These are phyloP conservation scores for Pichia cabralensis DNA, from an alignment of 805 yeast species.

Conservation along the genomic window DNA sequence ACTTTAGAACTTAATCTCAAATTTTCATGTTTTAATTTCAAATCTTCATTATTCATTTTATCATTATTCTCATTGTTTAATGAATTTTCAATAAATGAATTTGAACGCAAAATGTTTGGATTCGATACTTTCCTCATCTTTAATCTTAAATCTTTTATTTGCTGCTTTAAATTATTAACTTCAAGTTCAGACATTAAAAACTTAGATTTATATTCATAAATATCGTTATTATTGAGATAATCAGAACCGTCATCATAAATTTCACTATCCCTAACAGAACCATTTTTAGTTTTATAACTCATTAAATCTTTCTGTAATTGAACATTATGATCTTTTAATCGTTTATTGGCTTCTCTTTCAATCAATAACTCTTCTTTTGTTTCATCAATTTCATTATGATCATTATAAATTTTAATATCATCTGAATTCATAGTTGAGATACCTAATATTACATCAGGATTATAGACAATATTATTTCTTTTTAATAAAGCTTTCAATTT, in stretches of 20 bases:
- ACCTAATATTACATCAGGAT: neutral
- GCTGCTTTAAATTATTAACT: slow-evolving; percentile 30
- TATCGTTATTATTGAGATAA: slow-evolving; percentile 10
- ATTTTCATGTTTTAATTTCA: slow-evolving; percentile 24
- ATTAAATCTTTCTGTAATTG: slow-evolving; percentile 27
- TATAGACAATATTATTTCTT: slow-evolving; percentile 1
- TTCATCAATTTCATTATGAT: slow-evolving; percentile 1
- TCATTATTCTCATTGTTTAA: slow-evolving; percentile 1
- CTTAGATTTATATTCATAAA: slow-evolving; percentile 31
- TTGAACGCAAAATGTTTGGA: slow-evolving; percentile 6
- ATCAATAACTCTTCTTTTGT: slow-evolving; percentile 13
- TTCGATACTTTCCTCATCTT: slow-evolving; percentile 9
- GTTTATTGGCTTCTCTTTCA: slow-evolving; percentile 24
- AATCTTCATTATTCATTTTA: slow-evolving; percentile 19
- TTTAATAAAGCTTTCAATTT: slow-evolving; percentile 34
- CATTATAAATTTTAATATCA: slow-evolving; percentile 5
- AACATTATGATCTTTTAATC: slow-evolving; percentile 24
- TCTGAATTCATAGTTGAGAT: neutral
- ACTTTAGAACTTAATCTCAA: slow-evolving; percentile 26
- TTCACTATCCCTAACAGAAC: slow-evolving; percentile 24
- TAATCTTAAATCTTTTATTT: slow-evolving; percentile 16
- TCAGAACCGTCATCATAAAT: slow-evolving; percentile 8
- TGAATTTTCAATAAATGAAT: slow-evolving; percentile 3
- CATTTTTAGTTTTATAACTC: slow-evolving; percentile 18
- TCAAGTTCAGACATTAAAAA: slow-evolving; percentile 38